Evolutionary conservation across 805 yeast genomes (phyloP).

Genomic region (Candida namnaoensis): DNA sequence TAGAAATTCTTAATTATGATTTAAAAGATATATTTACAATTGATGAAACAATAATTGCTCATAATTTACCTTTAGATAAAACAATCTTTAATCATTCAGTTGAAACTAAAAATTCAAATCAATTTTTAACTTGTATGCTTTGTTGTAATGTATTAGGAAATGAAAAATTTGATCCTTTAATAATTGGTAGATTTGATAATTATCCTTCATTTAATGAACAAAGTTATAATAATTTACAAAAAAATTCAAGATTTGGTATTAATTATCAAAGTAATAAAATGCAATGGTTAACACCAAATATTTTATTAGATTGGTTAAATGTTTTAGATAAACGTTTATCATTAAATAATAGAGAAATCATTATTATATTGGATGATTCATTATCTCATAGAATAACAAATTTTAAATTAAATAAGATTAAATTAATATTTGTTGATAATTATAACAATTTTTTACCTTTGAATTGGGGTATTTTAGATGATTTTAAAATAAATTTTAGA

Average conservation of each 20-base stretch:
- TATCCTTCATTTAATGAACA: conserved; percentile 30
- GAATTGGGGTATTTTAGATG: conserved; percentile 56
- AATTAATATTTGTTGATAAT: conserved; percentile 22
- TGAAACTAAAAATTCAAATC: conserved; percentile 26
- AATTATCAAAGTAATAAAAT: conserved; percentile 51
- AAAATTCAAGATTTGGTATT: conserved; percentile 21
- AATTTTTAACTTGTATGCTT: conserved; percentile 46
- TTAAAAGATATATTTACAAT: conserved; percentile 48
- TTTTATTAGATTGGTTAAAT: conserved; percentile 54
- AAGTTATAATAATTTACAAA: conserved; percentile 35
- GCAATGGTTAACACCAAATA: conserved; percentile 54
- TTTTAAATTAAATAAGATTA: conserved; percentile 34
- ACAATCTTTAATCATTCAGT: conserved; percentile 45
- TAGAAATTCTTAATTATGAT: conserved; percentile 29
- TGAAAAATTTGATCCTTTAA: conserved; percentile 51
- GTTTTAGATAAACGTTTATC: conserved; percentile 52
- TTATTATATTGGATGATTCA: conserved; percentile 51
- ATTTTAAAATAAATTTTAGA: conserved; percentile 49
- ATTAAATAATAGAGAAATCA: conserved; percentile 37
- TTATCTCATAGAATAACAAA: conserved; percentile 54
- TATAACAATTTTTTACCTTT: conserved; percentile 42
- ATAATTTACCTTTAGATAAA: conserved; percentile 36
- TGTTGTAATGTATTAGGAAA: conserved; percentile 57
- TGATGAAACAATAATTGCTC: conserved; percentile 53
- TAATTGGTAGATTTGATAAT: conserved; percentile 50